Conservation (phyloP, 176 grass and related monocot species). For the Puccinellia tenuiflora region DNA sequence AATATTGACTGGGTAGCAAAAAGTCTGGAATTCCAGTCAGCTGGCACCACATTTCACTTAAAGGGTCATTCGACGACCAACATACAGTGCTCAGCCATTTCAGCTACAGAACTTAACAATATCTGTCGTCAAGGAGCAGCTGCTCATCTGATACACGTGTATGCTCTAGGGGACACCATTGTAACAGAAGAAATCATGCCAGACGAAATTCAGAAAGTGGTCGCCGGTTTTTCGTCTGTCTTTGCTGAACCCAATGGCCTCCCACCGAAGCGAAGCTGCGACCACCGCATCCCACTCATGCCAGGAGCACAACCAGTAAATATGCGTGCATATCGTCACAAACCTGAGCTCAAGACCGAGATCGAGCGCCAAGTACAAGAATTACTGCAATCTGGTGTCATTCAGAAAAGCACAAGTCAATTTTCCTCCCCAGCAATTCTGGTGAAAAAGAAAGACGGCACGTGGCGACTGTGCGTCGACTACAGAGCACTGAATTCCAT, state of each 20-base stretch:
- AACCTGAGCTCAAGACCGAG: too few species aligned
- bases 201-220: accelerated
- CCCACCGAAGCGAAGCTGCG: not conserved
- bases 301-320: too few species aligned
- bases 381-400: too few species aligned
- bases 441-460: too few species aligned
- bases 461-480: too few species aligned
- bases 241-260: not conserved
- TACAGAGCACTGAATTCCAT: too few species aligned
- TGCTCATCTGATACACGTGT: not conserved
- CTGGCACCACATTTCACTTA: not conserved
- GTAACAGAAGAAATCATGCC: not conserved
- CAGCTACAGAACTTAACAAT: accelerated
- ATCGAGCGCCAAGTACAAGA: too few species aligned
- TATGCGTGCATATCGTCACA: too few species aligned
- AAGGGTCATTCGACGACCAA: not conserved
- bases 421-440: too few species aligned
- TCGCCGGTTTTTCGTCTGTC: accelerated
- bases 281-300: not conserved
- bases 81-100: not conserved
- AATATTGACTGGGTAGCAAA: not conserved
- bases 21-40: not conserved
- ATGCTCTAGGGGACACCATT: accelerated
- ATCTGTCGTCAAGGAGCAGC: not conserved
- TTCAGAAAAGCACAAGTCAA: too few species aligned